These are phyloP conservation scores for Clitocybe nebularis DNA, from an alignment of 1,284 basidiomycete species.

Conservation along the genomic window DNA sequence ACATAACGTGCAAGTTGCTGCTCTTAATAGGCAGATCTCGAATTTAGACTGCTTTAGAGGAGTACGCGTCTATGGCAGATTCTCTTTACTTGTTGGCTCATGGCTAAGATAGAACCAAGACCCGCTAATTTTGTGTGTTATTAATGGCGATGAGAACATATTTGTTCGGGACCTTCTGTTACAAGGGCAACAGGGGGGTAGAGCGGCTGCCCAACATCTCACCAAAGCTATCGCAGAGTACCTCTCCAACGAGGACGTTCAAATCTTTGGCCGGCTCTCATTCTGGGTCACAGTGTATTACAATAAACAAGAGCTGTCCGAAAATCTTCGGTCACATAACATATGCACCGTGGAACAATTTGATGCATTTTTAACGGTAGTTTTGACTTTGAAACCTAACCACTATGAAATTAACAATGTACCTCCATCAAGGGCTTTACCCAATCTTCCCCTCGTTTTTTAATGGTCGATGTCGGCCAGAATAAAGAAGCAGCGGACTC, in stretches of 20 bases:
- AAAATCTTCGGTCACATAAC: conserved; percentile 44
- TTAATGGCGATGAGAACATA: conserved; percentile 69
- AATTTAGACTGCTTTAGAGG: conserved; percentile 54
- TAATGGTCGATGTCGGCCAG: conserved; percentile 68
- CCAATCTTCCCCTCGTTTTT: conserved; percentile 64
- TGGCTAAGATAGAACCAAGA: conserved; percentile 52
- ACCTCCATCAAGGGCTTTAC: conserved; percentile 52
- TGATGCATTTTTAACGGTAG: conserved; percentile 53
- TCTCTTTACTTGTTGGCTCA: conserved; percentile 6
- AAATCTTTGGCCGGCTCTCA: conserved; percentile 54
- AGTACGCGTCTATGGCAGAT: no score
- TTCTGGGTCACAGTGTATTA: conserved; percentile 73
- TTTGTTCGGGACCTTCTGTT: conserved; percentile 55
- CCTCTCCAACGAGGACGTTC: conserved; percentile 54
- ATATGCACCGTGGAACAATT: conserved; percentile 62
- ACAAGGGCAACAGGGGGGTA: conserved; percentile 66
- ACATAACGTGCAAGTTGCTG: conserved; percentile 59
- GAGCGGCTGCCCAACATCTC: conserved; percentile 60
- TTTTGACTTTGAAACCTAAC: conserved; percentile 11
- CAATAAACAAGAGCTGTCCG: conserved; percentile 53
- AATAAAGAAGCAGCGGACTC: conserved; percentile 59
- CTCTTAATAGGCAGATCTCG: conserved; percentile 58
- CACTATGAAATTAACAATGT: background rate
- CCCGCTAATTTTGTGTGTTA: conserved; percentile 65
- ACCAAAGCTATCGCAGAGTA: conserved; percentile 63